Evolutionary conservation across 2,329 filamentous ascomycete genomes (phyloP), one percentile per base, ranked within the genome.

Genomic region (Zymoseptoria tritici): DNA sequence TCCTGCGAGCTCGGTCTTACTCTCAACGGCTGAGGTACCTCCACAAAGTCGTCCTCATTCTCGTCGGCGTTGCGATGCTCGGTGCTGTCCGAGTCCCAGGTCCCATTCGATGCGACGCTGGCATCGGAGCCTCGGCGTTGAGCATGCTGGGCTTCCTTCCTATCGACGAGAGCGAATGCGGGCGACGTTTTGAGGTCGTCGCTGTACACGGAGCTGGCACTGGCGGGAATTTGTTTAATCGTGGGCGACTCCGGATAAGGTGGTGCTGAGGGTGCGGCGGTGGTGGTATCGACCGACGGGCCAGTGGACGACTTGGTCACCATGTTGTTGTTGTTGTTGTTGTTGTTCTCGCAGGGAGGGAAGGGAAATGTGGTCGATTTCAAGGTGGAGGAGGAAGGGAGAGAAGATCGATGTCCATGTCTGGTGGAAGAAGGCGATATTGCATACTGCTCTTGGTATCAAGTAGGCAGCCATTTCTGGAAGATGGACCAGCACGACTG

Each of bases 231-330:
- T 29, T 55, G 65, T 50, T 69, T 67, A 61, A 69, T 64, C 70
- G 70, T 71, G 2, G 78, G 77, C 0, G 75, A 74, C 2, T 73
- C 74, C 13, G 78, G 78, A 58, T 80, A 80, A 2, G 78, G 78
- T 22, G 76, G 77, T 20, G 75, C 74, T 63, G 74, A 64, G 13
- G 63, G 58, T 5, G 75, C 70, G 59, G 74, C 71, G 6, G 75
- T 73, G 46, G 73, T 69, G 9, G 77, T 77, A 55, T 76, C 73
- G 51, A 77, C 70, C 53, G 65, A 67, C 29, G 69, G 70, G 13
- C 71, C 67, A 24, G 74, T 70, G 7, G 76, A 72, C 62, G 78
- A 79, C 57, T 76, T 70, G 21, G 70, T 76, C 56, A 79, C 77
- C 78, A 80, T 80, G 16, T 60, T 68, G 58, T n/a, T 16, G 60